Conservation (phyloP, 169 alveolate species). For the Fabrea salina region DNA sequence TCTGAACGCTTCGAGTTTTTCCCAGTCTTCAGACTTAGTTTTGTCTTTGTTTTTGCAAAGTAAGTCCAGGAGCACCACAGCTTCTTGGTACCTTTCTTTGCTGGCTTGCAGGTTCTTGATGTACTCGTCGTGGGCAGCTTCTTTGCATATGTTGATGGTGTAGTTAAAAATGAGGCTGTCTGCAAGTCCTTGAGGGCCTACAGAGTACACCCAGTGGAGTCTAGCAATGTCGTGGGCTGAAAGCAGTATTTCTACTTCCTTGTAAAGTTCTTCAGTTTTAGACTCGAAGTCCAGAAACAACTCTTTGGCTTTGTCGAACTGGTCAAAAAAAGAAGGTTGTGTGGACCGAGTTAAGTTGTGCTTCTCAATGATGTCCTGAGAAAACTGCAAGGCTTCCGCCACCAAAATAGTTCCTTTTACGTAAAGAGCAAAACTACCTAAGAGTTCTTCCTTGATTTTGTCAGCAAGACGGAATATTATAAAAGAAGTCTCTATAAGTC, state of each 20-base stretch:
- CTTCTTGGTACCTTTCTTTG: constrained; percentile 16
- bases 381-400: background rate
- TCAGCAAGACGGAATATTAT: background rate
- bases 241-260: constrained; percentile 9
- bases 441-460: constrained; percentile 8
- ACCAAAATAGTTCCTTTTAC: background rate
- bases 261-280: constrained; percentile 8
- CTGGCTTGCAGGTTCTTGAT: background rate
- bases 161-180: constrained; percentile 28
- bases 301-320: background rate
- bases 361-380: background rate
- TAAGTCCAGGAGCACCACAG: constrained; percentile 6
- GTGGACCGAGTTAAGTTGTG: background rate
- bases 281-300: background rate
- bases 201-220: background rate
- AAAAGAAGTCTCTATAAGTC: background rate
- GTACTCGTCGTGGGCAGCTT: constrained; percentile 32
- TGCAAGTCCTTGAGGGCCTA: constrained; percentile 3
- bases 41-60: constrained; percentile 4
- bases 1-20: background rate
- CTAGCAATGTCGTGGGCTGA: background rate
- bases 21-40: constrained; percentile 15
- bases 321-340: constrained; percentile 19
- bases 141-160: constrained; percentile 4
- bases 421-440: constrained; percentile 20